These are phyloP conservation scores for Phytophthora multivora DNA, from an alignment of 352 stramenopile genomes.

Conservation along the genomic window DNA sequence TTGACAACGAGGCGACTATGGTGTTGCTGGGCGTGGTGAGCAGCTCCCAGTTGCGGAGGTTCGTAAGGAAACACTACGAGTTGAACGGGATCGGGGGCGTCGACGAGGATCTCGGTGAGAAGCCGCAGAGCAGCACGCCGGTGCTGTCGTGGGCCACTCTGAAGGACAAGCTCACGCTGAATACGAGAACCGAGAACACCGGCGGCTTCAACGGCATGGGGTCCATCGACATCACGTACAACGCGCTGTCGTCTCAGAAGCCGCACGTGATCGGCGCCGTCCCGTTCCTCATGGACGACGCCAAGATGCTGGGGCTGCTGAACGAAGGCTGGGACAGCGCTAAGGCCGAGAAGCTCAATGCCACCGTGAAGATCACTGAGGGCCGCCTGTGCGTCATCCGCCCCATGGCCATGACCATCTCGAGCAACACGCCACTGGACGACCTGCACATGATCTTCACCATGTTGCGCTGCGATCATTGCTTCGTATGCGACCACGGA, in stretches of 20 bases:
- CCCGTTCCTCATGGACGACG: conserved; percentile 86
- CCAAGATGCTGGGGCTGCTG: conserved; percentile 77
- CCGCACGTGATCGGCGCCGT: conserved; percentile 27
- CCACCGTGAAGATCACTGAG: conserved; percentile 73
- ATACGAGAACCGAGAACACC: conserved; percentile 29
- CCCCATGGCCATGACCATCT: conserved; percentile 84
- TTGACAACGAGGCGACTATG: conserved; percentile 73
- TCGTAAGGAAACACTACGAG: conserved; percentile 73
- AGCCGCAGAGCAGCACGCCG: conserved; percentile 33
- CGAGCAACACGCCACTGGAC: conserved; percentile 78
- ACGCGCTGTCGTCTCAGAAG: conserved; percentile 46
- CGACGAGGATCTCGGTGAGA: conserved; percentile 78
- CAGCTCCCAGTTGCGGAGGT: conserved; percentile 57
- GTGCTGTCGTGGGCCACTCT: conserved; percentile 69
- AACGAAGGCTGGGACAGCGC: conserved; percentile 66
- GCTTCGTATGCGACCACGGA: conserved; percentile 88
- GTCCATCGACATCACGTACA: conserved; percentile 76
- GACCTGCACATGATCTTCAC: conserved; percentile 92
- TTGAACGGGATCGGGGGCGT: conserved; percentile 49
- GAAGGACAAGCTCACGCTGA: conserved; percentile 59
- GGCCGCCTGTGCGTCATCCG: conserved; percentile 66
- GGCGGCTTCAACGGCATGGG: conserved; percentile 69
- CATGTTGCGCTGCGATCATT: conserved; percentile 89
- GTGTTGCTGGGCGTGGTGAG: conserved; percentile 71
- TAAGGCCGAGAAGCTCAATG: conserved; percentile 66